Base-by-base conservation (phyloP, 1,139 yeast genomes). In the Diutina rugosa region DNA sequence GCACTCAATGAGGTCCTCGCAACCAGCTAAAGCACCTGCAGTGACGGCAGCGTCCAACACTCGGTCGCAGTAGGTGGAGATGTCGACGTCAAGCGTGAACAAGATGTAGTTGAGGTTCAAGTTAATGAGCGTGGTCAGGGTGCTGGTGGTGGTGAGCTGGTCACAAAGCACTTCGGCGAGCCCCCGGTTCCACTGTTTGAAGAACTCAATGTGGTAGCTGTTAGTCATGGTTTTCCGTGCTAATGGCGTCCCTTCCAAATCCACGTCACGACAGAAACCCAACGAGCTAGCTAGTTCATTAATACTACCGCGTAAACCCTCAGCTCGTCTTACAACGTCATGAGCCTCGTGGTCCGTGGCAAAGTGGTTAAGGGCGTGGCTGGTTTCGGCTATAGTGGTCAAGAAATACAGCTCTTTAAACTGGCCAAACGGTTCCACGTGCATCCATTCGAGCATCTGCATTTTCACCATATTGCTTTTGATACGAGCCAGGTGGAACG, bases 351-450 rank as follows among this genome's bases (percentile, higher is more conserved):
- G 51, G 38, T 29, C 51, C 4, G 18, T 28, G 8, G 8, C 51
- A 47, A 47, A 47, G 8, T 47, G 35, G 8, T 18, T 16, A 9
- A 49, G 44, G 9, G 53, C 41, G 6, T 30, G 41, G 26, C 18
- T 26, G 14, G 28, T n/a, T 4, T 18, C 44, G 32, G 32, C 28
- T 3, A 49, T 6, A 2, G 16, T 21, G 9, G 45, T 16, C 35
- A 49, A n/a, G 9, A 49, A 32, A 12, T 49, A 49, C 53, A 49
- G 41, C 21, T 49, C 53, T 29, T 49, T 49, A 21, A 49, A 49
- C 44, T 49, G 53, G 16, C 6, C 28, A 49, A 49, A 49, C 44
- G 53, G 53, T 45, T 49, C 41, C 29, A 49, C 41, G 16, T 32
- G 16, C 53, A 49, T 49, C 53, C 53, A 49, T 4, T 49, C 53